Evolutionary conservation across 768 basidiomycete genomes (phyloP), one percentile per base, ranked within the genome.

Genomic region (Lentinula detonsa): DNA sequence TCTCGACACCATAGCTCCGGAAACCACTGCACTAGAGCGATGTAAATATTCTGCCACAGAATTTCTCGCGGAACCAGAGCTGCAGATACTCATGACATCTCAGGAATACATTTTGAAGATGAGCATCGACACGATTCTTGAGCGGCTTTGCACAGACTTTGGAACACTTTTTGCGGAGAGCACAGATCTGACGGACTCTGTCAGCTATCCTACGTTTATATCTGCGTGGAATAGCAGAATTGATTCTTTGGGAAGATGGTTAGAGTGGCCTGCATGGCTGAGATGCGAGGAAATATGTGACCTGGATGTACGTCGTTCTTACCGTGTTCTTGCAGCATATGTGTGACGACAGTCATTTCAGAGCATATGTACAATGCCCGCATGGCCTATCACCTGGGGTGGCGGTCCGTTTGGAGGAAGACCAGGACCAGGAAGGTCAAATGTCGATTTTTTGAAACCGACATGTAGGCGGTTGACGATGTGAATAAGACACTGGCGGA

Each of bases 321-420:
- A 11, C 16, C 15, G 45, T 23, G 11, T 6, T 18, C 11, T 46
- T 3, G 18, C 28, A 31, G 21, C 15, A 18, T 39, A 54, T 15
- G 4, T 15, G 23, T 43, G n/a, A 15, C 56, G 31, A 11, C 40
- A 21, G 21, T 1, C n/a, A 13, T 31, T 46, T 3, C 48, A 67
- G 66, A 39, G 64, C 21, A 65, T 67, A 6, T 67, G 66, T 40
- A 60, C 65, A 18, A 65, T 60, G 3, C 66, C 65, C 16, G n/a
- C 65, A 43, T 67, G 66, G 66, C 66, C 66, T 13, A 64, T 67
- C 9, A 61, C 65, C 0, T 67, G 66, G 66, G 16, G 28, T 28
- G 42, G 42, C n/a, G 42, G 56, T n/a, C 56, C 56, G 16, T 45
- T 28, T 31, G 16, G 63, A 21, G 16, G 63, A 21, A 37, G 53